Evolutionary conservation across 2,329 filamentous ascomycete genomes (phyloP).

Genomic region (Sarocladium strictum): DNA sequence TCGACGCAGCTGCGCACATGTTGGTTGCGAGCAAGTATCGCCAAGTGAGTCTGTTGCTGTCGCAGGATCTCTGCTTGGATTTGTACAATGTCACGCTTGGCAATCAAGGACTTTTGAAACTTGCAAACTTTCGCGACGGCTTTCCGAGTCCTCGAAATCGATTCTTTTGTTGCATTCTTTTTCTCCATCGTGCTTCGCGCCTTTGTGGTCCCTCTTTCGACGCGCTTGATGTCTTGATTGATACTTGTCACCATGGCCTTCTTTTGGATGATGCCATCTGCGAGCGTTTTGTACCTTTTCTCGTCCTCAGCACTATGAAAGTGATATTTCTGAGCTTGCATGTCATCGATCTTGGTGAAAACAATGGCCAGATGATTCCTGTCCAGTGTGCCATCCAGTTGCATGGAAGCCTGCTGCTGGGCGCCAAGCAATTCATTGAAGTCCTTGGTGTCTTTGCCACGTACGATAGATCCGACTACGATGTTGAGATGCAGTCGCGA

Average conservation of each 20-base stretch:
- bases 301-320: neutral
- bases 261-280: too few relatives aligned
- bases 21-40: neutral
- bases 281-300: neutral
- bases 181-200: too few relatives aligned
- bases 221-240: neutral
- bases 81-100: neutral
- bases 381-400: constrained; percentile 21
- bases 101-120: too few relatives aligned
- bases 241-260: neutral
- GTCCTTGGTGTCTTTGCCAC: constrained; percentile 22
- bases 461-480: constrained; percentile 19
- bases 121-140: neutral
- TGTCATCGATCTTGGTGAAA: constrained; percentile 23
- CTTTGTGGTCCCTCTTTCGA: neutral
- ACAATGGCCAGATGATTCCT: constrained; percentile 19
- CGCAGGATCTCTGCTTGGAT: neutral
- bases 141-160: neutral
- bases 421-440: constrained; percentile 18
- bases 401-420: constrained; percentile 20
- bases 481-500: constrained; percentile 19
- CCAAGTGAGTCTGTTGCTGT: neutral
- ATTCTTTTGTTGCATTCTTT: too few relatives aligned
- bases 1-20: neutral
- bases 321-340: constrained; percentile 11